Conservation (phyloP, 306 rosid genomes). For the Quercus berberidifolia region DNA sequence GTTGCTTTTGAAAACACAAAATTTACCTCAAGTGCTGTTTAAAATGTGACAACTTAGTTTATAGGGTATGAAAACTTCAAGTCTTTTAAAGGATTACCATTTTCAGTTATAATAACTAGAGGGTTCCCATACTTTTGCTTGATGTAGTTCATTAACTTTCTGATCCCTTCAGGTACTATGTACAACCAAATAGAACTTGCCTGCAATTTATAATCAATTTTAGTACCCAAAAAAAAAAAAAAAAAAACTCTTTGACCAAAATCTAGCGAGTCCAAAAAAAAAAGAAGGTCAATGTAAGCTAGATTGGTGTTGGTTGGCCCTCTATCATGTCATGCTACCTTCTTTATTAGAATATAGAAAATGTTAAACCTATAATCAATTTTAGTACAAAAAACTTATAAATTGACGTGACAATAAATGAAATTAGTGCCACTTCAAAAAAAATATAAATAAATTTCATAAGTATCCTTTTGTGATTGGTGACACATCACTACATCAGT, state of each 20-base stretch:
- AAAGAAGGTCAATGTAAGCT: not conserved
- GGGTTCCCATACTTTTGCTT: conserved; percentile 79
- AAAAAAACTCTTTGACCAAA: too few species aligned
- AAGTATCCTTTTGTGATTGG: too few species aligned
- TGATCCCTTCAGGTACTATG: conserved; percentile 80
- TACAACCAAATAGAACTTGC: conserved; percentile 81
- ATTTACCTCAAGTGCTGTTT: not conserved
- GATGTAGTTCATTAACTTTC: conserved; percentile 62
- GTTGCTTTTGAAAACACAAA: not conserved
- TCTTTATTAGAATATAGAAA: not conserved
- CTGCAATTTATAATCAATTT: conserved; percentile 25
- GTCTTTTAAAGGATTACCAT: conserved; percentile 48
- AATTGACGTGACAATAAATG: too few species aligned
- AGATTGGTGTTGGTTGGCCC: not conserved
- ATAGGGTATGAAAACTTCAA: not conserved
- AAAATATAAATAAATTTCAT: too few species aligned
- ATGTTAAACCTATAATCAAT: too few species aligned
- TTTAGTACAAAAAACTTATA: too few species aligned
- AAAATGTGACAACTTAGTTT: not conserved
- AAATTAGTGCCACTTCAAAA: too few species aligned
- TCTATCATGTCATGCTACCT: not conserved
- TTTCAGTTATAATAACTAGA: conserved; percentile 73
- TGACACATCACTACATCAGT: too few species aligned
- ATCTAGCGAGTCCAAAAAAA: too few species aligned
- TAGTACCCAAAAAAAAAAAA: too few species aligned